These are phyloP conservation scores for Pholiota microspora DNA, from an alignment of 768 basidiomycete genomes.

Conservation along the genomic window DNA sequence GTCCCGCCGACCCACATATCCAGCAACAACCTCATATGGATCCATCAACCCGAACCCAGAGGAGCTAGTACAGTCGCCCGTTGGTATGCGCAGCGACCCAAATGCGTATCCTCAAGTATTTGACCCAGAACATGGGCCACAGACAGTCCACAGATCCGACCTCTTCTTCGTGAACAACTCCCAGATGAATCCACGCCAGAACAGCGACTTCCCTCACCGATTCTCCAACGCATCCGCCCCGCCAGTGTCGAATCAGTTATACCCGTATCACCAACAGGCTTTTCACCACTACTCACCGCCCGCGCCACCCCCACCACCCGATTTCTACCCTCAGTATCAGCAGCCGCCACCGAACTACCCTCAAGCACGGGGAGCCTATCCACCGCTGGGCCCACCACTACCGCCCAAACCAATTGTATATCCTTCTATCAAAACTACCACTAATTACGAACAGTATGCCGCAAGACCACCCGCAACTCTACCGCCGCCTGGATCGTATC, in stretches of 20 bases:
- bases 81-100: slow-evolving; percentile 3
- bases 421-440: slow-evolving; percentile 13
- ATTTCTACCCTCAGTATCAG: slow-evolving; percentile 14
- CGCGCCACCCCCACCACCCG: slow-evolving; percentile 20
- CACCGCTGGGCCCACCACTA: slow-evolving; percentile 14
- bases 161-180: slow-evolving; percentile 25
- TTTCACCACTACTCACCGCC: slow-evolving; percentile 27
- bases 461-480: background rate
- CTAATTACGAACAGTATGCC: slow-evolving; percentile 4
- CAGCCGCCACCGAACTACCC: slow-evolving; percentile 8
- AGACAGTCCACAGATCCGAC: slow-evolving; percentile 31
- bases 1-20: slow-evolving; percentile 21
- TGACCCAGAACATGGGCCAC: slow-evolving; percentile 27
- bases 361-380: background rate
- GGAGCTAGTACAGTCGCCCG: slow-evolving; percentile 8
- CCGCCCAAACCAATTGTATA: slow-evolving; percentile 22
- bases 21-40: slow-evolving; percentile 9
- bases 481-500: background rate
- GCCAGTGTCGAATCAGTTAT: slow-evolving; percentile 24
- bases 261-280: slow-evolving; percentile 31
- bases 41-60: slow-evolving; percentile 13
- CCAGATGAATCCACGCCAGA: slow-evolving; percentile 15
- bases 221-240: slow-evolving; percentile 6
- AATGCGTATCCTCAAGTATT: slow-evolving; percentile 23
- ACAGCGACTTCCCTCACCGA: slow-evolving; percentile 1